These are phyloP conservation scores for Apiotrichum gamsii DNA, from an alignment of 1,284 basidiomycete species.

Conservation along the genomic window DNA sequence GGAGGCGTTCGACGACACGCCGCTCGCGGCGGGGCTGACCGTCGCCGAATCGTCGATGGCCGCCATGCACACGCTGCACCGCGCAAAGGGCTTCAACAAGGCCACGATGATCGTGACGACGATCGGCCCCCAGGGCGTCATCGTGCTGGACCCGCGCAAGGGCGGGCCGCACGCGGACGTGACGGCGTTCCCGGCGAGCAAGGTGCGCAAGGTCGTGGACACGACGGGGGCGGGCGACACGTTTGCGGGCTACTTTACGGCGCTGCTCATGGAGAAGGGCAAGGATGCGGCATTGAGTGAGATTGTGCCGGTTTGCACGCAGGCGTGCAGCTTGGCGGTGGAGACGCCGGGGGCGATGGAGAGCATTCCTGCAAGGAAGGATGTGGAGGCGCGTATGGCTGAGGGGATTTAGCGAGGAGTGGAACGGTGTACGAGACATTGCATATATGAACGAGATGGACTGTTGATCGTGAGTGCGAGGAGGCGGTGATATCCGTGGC, in stretches of 20 bases:
- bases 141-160: slow-evolving; percentile 20
- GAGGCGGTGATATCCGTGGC: too few species aligned
- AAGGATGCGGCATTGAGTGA: slow-evolving; percentile 8
- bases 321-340: slow-evolving; percentile 12
- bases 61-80: slow-evolving; percentile 7
- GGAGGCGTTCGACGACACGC: slow-evolving; percentile 12
- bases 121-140: slow-evolving; percentile 25
- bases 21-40: neutral
- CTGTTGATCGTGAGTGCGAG: too few species aligned
- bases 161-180: slow-evolving; percentile 3
- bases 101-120: slow-evolving; percentile 1
- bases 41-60: neutral
- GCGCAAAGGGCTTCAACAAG: slow-evolving; percentile 1
- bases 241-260: slow-evolving; percentile 46
- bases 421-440: too few species aligned
- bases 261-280: slow-evolving; percentile 36
- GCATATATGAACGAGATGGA: too few species aligned
- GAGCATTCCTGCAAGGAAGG: slow-evolving; percentile 15
- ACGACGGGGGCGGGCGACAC: slow-evolving; percentile 48
- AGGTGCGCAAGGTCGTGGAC: slow-evolving; percentile 33
- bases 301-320: slow-evolving; percentile 11
- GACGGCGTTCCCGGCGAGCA: slow-evolving; percentile 26
- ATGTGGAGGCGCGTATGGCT: slow-evolving; percentile 12
- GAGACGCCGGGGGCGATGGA: slow-evolving; percentile 20
- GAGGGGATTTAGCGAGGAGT: neutral